Percentiles rank a stretch among this genome's conserved stretches.
Conservation (phyloP, 1,139 yeast genomes). For the Candida smagusa region DNA sequence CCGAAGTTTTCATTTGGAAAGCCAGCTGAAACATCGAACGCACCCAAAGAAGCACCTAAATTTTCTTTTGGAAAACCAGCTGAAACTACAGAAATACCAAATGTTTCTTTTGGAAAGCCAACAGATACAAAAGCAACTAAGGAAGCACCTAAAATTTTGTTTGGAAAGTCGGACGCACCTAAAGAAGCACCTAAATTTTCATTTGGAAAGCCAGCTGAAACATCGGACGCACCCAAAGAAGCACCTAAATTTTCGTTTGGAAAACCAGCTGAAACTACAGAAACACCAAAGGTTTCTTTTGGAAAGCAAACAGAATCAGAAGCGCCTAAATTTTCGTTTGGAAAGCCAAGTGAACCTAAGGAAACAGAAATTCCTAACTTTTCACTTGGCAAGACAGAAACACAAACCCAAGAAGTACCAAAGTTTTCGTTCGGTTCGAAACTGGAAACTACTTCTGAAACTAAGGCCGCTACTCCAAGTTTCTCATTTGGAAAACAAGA, state of each 20-base stretch:
- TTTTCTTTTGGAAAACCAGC: conserved; percentile 10
- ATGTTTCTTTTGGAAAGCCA: conserved; percentile 14
- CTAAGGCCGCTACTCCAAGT: background rate
- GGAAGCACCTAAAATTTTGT: conserved; percentile 8
- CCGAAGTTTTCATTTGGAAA: conserved; percentile 9
- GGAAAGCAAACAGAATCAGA: conserved; percentile 7
- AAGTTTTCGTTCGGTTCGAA: conserved; percentile 12
- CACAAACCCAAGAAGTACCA: conserved; percentile 8
- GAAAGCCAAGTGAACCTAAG: background rate
- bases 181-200: conserved; percentile 1
- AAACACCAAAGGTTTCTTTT: conserved; percentile 13
- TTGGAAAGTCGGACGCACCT: conserved; percentile 7
- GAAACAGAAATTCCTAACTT: conserved; percentile 7
- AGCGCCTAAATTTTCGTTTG: conserved; percentile 10
- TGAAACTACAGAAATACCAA: conserved; percentile 7
- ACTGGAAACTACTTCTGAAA: background rate
- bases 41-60: background rate
- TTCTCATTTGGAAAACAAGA: background rate
- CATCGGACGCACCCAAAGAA: background rate
- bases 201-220: background rate
- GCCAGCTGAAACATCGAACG: background rate
- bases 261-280: conserved; percentile 2
- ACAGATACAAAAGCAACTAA: conserved; percentile 1
- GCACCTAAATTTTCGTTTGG: conserved; percentile 11
- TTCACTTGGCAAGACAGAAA: conserved; percentile 3